Conservation (phyloP, 257 asterid genomes). For the Lantana camara region DNA sequence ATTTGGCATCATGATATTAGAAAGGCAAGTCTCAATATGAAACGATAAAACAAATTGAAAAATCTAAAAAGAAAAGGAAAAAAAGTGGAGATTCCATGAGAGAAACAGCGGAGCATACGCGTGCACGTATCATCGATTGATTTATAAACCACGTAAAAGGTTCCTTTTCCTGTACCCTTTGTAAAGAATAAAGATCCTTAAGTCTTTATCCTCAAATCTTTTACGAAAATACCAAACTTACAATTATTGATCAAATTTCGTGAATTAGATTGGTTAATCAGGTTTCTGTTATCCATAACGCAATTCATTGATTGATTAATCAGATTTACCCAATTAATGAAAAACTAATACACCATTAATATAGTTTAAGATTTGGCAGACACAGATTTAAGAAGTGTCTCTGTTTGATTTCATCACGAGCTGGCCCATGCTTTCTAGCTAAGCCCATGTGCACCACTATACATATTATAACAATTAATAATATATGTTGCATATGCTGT, state of each 20-base stretch:
- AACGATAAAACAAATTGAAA: not conserved
- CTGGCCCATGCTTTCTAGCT: slow-evolving; percentile 32
- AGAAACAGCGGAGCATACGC: slow-evolving; percentile 17
- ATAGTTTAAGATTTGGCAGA: not conserved
- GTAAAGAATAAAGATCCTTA: not conserved
- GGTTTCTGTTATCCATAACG: too few species aligned
- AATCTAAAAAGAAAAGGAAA: not conserved
- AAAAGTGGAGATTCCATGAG: slow-evolving; percentile 11
- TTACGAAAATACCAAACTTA: not conserved
- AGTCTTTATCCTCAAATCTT: not conserved
- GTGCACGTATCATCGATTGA: slow-evolving; percentile 18
- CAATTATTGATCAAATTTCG: too few species aligned
- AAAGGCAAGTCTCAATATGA: too few species aligned
- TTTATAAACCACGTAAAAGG: not conserved
- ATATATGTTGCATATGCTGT: not conserved
- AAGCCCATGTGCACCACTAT: slow-evolving; percentile 29
- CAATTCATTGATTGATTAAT: too few species aligned
- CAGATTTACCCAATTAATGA: too few species aligned
- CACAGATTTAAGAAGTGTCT: not conserved
- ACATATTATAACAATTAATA: slow-evolving; percentile 4
- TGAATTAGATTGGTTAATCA: too few species aligned
- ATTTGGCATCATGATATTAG: too few species aligned
- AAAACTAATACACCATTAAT: not conserved
- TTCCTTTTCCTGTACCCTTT: slow-evolving; percentile 2
- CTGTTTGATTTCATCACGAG: slow-evolving; percentile 28